Conservation (phyloP, 2,329 filamentous ascomycete genomes). For the Penicillium sp. region DNA sequence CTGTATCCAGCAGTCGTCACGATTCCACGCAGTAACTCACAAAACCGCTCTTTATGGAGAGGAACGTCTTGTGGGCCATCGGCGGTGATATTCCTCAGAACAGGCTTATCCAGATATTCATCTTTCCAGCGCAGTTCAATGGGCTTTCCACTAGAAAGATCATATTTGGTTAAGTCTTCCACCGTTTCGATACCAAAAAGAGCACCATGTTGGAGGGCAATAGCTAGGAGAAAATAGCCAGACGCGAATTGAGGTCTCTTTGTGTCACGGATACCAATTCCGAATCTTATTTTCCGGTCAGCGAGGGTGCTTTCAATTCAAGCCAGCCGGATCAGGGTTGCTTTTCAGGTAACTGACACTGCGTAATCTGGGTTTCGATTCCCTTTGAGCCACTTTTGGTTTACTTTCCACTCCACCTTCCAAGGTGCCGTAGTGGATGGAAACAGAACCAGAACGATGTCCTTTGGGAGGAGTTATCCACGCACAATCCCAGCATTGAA, state of each 20-base stretch:
- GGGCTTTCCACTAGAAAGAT: constrained; percentile 9
- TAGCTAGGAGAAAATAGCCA: constrained; percentile 13
- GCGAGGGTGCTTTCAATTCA: not conserved
- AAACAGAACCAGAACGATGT: constrained; percentile 17
- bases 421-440: constrained; percentile 12
- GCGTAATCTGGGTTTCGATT: constrained; percentile 17
- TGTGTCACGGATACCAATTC: constrained; percentile 16
- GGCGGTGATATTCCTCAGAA: constrained; percentile 17
- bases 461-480: constrained; percentile 5
- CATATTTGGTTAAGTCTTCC: constrained; percentile 12
- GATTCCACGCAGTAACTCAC: constrained; percentile 6
- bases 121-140: constrained; percentile 14
- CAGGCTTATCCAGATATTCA: constrained; percentile 15
- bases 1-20: constrained; percentile 13
- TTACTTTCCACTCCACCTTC: constrained; percentile 16
- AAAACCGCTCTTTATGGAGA: constrained; percentile 12
- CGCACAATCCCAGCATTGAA: not conserved
- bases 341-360: constrained; percentile 7
- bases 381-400: constrained; percentile 15
- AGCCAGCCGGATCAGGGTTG: constrained; percentile 1
- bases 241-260: constrained; percentile 16
- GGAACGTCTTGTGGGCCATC: constrained; percentile 14
- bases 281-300: constrained; percentile 4
- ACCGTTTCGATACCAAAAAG: constrained; percentile 13
- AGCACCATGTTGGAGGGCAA: constrained; percentile 15